phyloP scores from a whole-genome alignment of 2,329 filamentous ascomycete species.

The Cladosporium sp. region DNA sequence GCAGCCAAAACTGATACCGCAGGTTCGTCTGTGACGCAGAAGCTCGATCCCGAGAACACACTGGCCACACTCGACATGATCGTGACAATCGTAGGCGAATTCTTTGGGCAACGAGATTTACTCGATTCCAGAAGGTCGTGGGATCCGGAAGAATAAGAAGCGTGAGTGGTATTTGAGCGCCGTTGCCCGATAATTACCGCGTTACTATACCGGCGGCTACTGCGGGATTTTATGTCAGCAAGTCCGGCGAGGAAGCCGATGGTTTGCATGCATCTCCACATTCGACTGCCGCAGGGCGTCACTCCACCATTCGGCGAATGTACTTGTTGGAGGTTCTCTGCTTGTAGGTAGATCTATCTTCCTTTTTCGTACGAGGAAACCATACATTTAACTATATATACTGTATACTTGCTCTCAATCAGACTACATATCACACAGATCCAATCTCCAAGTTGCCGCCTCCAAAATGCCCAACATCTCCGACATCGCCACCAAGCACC shows the following conservation, averaged over 20 bases:
- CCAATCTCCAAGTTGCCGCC: background rate
- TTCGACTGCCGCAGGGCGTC: constrained; percentile 3
- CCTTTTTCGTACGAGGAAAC: background rate
- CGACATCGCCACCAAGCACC: constrained; percentile 33
- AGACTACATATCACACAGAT: background rate
- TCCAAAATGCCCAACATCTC: constrained; percentile 28
- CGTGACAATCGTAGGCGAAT: constrained; percentile 80
- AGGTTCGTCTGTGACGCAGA: constrained; percentile 27
- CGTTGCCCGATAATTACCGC: background rate
- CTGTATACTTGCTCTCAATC: background rate
- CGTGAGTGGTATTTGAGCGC: background rate
- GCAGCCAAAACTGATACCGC: constrained; percentile 14
- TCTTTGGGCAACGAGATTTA: constrained; percentile 85
- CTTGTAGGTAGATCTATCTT: constrained; percentile 8
- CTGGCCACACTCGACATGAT: constrained; percentile 86
- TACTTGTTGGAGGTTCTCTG: constrained; percentile 1
- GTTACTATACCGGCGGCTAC: background rate
- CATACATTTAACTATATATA: background rate
- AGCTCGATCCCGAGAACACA: constrained; percentile 31
- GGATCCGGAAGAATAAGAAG: constrained; percentile 20
- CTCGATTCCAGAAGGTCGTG: constrained; percentile 63
- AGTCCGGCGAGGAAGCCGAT: constrained; percentile 2
- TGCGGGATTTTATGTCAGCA: constrained; percentile 5
- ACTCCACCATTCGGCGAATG: background rate
- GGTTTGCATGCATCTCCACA: background rate